These are phyloP conservation scores for Pholiota adiposa DNA, from an alignment of 1,284 basidiomycete genomes.

Conservation along the genomic window DNA sequence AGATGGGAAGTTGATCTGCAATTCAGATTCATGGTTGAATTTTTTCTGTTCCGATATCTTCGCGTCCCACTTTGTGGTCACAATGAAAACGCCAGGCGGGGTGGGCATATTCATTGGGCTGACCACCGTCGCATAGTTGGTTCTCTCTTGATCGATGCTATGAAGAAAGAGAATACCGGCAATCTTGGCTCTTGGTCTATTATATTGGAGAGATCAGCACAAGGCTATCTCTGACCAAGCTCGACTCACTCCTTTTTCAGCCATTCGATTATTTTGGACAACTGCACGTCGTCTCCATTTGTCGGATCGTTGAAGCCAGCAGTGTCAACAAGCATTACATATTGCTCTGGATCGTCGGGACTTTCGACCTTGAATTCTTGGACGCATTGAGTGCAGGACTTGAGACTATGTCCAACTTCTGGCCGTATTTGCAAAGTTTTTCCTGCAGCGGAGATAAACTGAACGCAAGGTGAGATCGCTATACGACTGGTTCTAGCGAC, in stretches of 20 bases:
- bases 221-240: background rate
- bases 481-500: background rate
- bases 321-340: background rate
- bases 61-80: background rate
- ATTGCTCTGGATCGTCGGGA: background rate
- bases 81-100: background rate
- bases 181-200: background rate
- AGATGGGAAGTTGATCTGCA: background rate
- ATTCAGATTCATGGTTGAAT: background rate
- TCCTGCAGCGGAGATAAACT: slow-evolving; percentile 1
- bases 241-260: background rate
- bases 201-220: background rate
- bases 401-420: background rate
- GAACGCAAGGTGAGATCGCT: background rate
- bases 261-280: slow-evolving; percentile 1
- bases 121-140: background rate
- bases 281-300: background rate
- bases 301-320: slow-evolving; percentile 3
- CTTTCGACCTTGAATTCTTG: background rate
- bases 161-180: slow-evolving; percentile 1
- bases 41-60: background rate
- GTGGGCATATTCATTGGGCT: background rate
- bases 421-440: background rate
- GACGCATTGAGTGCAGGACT: background rate
- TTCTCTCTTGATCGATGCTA: background rate